Evolutionary conservation across 345 rosid species (phyloP), one percentile per base, ranked within the genome.

Genomic region (Barbarea vulgaris): DNA sequence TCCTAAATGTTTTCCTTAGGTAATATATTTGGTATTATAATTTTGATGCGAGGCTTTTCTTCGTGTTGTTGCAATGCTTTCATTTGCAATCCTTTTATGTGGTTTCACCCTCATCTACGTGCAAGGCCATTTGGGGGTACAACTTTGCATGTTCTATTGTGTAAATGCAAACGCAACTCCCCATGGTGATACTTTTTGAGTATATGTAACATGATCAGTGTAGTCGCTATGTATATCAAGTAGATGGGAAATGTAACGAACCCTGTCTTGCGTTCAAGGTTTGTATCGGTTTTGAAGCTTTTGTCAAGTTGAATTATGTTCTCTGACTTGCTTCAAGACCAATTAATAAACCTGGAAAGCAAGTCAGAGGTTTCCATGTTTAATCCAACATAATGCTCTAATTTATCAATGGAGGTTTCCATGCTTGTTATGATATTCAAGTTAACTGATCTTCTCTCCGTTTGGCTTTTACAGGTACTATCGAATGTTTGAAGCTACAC

Each of bases 401-500:
- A 47, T 47, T 50, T 25, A 66, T 3, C 37, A 31, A 13, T 39
- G 39, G 65, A 39, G 28, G 48, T 57, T 52, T 58, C 53, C 72
- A 56, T 75, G 64, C 65, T 64, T 82, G 15, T 55, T 28, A 60
- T 57, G 17, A 19, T 50, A 31, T 47, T 10, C 22, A 56, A 17
- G 37, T 34, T 76, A 51, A 42, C 31, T 46, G 24, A 48, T 6
- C 31, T 63, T 79, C 28, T 39, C 28, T 53, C 69, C 37, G 55
- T 72, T 57, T 70, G 71, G 80, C 17, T 77, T 67, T 77, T 57
- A 64, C 77, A 95, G 99, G 99, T 95, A 93, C 70, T 93, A 95
- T 83, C 89, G 91, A 37, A 93, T 95, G 98, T 95, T 95, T 89
- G 97, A 92, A 87, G 97, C 97, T 75, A 95, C 99, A 17, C 99